Evolutionary conservation across 768 basidiomycete species (phyloP), one percentile per base, ranked within the genome.

Genomic region (Rhodotorula paludigena): DNA sequence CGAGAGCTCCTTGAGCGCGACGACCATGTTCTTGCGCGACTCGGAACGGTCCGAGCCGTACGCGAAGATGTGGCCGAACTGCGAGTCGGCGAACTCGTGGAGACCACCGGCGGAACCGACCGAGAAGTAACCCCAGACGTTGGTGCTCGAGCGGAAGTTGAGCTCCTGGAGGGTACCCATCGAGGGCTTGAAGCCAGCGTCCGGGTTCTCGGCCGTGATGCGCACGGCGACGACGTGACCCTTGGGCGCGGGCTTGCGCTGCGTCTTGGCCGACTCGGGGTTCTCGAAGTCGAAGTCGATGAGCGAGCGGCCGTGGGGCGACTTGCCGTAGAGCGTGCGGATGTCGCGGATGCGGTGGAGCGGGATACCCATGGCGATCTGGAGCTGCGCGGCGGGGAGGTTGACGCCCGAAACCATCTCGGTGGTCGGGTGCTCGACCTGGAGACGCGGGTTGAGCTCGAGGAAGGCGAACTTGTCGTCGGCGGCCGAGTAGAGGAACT

Each of bases 351-450:
- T 96, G 63, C 91, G 87, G 79, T 96, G 90, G 57, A 99, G 83
- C 51, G 96, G 92, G 63, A 98, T 83, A 81, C 96, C 96, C 96
- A 99, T 99, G 35, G 96, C 91, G 71, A 99, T 82, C 78, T 97
- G 94, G 54, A 98, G 85, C 78, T 99, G 96, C 18, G 96, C 90
- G 62, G 93, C 92, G 33, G 96, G 96, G 58, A 99, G 85, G 79
- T 97, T 96, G 80, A 97, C 94, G 16, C 96, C 96, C 8, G 89
- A 87, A n/a, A 98, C 96, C 91, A 98, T 99, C 80, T 99, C 96
- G 30, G 96, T 99, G 18, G 96, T 99, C 16, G 96, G 96, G 79
- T 99, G 96, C 81, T 99, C 96, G 76, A 99, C 96, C 81, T 99
- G 96, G 30, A 99, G 87, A 84, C 96, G 93, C 53, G 96, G 96